phyloP scores from a whole-genome alignment of 2,329 filamentous ascomycete genomes.

The Parafenestella ontariensis region DNA sequence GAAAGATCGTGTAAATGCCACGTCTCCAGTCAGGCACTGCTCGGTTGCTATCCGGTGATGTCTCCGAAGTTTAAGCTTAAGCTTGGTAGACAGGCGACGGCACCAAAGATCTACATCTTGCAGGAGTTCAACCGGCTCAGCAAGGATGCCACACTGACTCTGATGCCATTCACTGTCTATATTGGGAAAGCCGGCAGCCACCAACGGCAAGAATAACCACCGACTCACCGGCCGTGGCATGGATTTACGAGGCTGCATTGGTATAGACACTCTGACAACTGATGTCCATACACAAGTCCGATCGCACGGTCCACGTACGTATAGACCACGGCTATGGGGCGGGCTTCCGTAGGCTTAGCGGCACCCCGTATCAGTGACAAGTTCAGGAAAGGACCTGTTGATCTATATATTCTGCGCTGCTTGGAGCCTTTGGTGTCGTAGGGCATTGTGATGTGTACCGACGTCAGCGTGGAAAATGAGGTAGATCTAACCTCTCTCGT shows the following conservation, averaged over 20 bases:
- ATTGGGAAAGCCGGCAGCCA: background rate
- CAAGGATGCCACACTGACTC: conserved; percentile 3
- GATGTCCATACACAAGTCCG: conserved; percentile 16
- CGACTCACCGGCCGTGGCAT: conserved; percentile 25
- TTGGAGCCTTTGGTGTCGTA: conserved; percentile 3
- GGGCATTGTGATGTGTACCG: conserved; percentile 13
- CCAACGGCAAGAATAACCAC: conserved; percentile 19
- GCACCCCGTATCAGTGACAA: conserved; percentile 7
- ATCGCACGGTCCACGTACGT: conserved; percentile 23
- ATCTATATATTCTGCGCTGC: background rate
- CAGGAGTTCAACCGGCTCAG: conserved; percentile 3
- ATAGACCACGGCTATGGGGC: conserved; percentile 19
- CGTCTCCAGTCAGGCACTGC: conserved; percentile 1
- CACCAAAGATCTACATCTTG: conserved; percentile 12
- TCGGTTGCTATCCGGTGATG: conserved; percentile 17
- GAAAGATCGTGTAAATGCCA: background rate
- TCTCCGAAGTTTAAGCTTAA: conserved; percentile 6
- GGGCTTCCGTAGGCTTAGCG: conserved; percentile 24
- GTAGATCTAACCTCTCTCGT: conserved; percentile 5
- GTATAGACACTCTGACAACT: background rate
- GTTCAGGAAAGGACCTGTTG: conserved; percentile 3
- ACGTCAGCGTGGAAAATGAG: conserved; percentile 14
- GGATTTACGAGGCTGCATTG: conserved; percentile 8
- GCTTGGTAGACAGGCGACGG: conserved; percentile 3
- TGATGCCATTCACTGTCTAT: conserved; percentile 1